A percentile compares a stretch with the other conserved stretches of the same genome.
Evolutionary conservation across 192 early-diverging fungal species (phyloP).

Genomic region (Coemansia sp.): DNA sequence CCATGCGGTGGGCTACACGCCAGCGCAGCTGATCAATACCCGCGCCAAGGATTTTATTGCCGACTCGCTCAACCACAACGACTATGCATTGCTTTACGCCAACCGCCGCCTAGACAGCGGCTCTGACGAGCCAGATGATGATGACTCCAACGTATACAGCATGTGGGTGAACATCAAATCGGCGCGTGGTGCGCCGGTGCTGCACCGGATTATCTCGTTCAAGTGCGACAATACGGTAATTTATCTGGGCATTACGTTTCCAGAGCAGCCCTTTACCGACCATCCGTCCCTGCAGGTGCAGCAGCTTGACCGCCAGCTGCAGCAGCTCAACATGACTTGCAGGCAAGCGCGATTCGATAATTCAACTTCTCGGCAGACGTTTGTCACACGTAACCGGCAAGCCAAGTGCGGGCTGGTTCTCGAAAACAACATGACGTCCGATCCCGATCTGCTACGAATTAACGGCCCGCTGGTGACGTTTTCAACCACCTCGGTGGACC

Average conservation of each 20-base stretch:
- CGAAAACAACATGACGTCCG: slow-evolving; percentile 14
- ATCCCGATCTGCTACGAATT: not conserved
- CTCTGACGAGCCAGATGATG: slow-evolving; percentile 14
- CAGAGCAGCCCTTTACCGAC: slow-evolving; percentile 19
- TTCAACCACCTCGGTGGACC: slow-evolving; percentile 23
- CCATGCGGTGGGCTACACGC: slow-evolving; percentile 25
- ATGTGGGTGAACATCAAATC: slow-evolving; percentile 40
- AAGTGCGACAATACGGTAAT: slow-evolving; percentile 32
- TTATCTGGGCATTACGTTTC: slow-evolving; percentile 22
- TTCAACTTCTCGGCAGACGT: slow-evolving; percentile 9
- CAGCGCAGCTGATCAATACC: slow-evolving; percentile 12
- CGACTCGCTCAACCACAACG: slow-evolving; percentile 11
- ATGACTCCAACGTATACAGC: slow-evolving; percentile 35
- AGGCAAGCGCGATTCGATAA: too few relatives aligned
- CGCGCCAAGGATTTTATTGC: slow-evolving; percentile 28
- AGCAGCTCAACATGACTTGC: slow-evolving; percentile 19
- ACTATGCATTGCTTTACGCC: slow-evolving; percentile 22
- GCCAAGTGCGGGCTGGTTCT: slow-evolving; percentile 31
- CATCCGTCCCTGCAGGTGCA: slow-evolving; percentile 28
- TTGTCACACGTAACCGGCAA: slow-evolving; percentile 14
- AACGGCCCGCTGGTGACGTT: slow-evolving; percentile 32
- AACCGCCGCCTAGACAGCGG: not conserved
- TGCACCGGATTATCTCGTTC: slow-evolving; percentile 31
- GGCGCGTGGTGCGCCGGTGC: slow-evolving; percentile 10
- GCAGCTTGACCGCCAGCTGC: slow-evolving; percentile 35